Evolutionary conservation across 352 stramenopile species (phyloP), one percentile per base, ranked within the genome.

Genomic region (Thalassiosira hispida): DNA sequence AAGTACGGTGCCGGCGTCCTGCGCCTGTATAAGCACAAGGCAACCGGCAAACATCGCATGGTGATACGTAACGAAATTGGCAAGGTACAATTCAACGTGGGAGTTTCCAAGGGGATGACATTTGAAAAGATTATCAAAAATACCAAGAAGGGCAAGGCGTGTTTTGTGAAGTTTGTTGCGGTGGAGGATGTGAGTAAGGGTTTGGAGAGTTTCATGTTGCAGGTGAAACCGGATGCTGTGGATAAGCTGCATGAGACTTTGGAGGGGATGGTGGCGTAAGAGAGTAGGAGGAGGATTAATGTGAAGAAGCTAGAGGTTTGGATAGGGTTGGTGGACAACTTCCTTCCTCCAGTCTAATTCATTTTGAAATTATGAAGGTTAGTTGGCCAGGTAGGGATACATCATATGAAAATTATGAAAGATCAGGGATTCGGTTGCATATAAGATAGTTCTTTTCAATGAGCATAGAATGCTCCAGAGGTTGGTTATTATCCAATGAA

Each of bases 11-110:
- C 57, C 14, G 75, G 75, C 5, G 46, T 68, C 16, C 59, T 80
- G 14, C 72, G 62, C 25, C 42, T 73, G 31, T 77, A 75, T 22
- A n/a, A 53, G 33, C 53, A 74, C 61, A 80, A 70, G 23, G 56
- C 23, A 8, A 64, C 68, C 12, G 22, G 12, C 4, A 76, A 46
- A 35, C 51, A 73, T 51, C 59, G 69, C 44, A 78, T 83, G 47
- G 69, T 77, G 23, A 64, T 80, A 51, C 59, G 69, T 6, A 82
- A 59, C 22, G 40, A 25, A 16, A 59, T 66, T 62, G 75, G 75
- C 2, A 83, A 76, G 52, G 69, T 83, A 1, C 46, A 65, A 20
- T 73, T 83, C 9, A 80, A 79, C 29, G 52, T 80, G 1, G 62
- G 8, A 14, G 27, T 80, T 25, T 52, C 47, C 12, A 70, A 69